These are phyloP conservation scores for Lactarius psammicola DNA, from an alignment of 768 basidiomycete genomes.

Conservation along the genomic window DNA sequence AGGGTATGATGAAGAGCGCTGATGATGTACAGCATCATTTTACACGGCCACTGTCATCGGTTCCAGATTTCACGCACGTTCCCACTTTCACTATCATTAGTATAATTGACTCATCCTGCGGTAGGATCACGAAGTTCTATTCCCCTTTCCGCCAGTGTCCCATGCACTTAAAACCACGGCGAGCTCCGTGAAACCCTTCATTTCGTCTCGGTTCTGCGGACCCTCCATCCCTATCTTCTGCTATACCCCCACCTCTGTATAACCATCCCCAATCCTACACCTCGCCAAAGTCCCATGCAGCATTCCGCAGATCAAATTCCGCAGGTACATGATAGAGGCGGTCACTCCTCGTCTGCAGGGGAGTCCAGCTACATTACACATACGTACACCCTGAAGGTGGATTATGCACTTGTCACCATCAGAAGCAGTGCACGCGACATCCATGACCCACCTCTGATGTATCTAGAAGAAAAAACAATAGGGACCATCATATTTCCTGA, in stretches of 20 bases:
- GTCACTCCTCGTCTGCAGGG: not conserved
- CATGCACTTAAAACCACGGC: not conserved
- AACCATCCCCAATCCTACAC: not conserved
- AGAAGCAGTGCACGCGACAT: slow-evolving; percentile 7
- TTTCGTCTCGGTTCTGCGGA: not conserved
- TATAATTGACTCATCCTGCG: too few species aligned
- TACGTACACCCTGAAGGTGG: not conserved
- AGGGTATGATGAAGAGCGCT: too few species aligned
- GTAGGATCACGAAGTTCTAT: too few species aligned
- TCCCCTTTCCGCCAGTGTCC: too few species aligned
- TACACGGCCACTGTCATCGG: too few species aligned
- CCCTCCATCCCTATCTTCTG: not conserved
- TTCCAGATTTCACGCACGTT: too few species aligned
- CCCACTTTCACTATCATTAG: too few species aligned
- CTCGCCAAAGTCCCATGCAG: not conserved
- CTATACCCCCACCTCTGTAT: not conserved
- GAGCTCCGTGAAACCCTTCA: too few species aligned
- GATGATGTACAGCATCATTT: too few species aligned
- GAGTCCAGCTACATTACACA: not conserved
- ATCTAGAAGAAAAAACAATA: slow-evolving; percentile 16
- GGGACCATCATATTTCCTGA: slow-evolving; percentile 15
- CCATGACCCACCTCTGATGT: slow-evolving; percentile 7
- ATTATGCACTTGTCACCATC: slow-evolving; percentile 15
- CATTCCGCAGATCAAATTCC: not conserved
- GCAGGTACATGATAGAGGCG: too few species aligned